Base-by-base conservation (phyloP, 2,329 filamentous ascomycete genomes). In the Sporothrix schenckii region DNA sequence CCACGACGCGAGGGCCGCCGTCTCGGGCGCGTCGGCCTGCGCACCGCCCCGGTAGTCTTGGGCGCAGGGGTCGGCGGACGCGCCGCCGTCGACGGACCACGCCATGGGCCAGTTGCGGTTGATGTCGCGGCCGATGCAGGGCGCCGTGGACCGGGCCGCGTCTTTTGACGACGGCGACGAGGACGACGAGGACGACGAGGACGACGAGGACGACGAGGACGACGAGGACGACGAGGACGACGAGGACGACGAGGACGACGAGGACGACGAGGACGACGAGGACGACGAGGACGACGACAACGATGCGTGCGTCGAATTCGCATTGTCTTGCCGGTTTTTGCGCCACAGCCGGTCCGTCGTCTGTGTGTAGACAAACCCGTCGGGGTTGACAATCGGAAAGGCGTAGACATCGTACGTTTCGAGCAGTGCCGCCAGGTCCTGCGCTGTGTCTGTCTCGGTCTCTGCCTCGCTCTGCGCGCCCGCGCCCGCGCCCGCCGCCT, bases 361-460 rank as follows among this genome's bases (percentile, higher is more conserved):
- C 75, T 89, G 86, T 0, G 84, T 84, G 78, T 85, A 88, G 34
- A 86, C 80, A 75, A 90, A 89, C 39, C 87, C 86, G 69, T 89
- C 87, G 0, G 87, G 86, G 75, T 90, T 89, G 19, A 88, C 86
- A 30, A 89, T 79, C 3, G 88, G 87, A 72, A 89, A 83, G 74
- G 91, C 83, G 77, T 89, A 90, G 74, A 89, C 89, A 78, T 91
- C 89, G 76, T 88, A 89, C 69, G 82, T 86, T 77, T 90, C 83
- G 30, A 90, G 81, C 68, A 86, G 82, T 0, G 78, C 76, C 52
- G 77, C 80, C 52, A 83, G 76, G 3, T 79, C 76, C n/a, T 39
- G 13, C 2, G 56, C 11, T 77, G 44, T 44, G 16, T 60, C 16
- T 1, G 56, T 14, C 34, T 34, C 34, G 34, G 44, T 44, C 44